Evolutionary conservation across 129 eudicot species (phyloP).

Genomic region (Tagetes erecta): DNA sequence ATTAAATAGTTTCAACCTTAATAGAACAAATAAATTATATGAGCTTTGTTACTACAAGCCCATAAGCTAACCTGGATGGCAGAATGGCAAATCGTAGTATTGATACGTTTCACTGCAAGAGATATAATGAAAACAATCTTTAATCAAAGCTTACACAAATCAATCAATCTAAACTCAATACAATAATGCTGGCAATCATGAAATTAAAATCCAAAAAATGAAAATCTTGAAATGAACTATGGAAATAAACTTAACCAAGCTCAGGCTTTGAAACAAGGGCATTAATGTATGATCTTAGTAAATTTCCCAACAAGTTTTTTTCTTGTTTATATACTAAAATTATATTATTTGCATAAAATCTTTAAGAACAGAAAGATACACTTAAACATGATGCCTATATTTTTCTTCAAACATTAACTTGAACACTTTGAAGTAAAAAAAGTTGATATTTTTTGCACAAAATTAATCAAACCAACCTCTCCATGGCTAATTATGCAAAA

Average conservation of each 20-base stretch:
- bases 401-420: neutral
- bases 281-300: neutral
- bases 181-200: neutral
- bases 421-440: neutral
- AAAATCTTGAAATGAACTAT: neutral
- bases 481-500: neutral
- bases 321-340: neutral
- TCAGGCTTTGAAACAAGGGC: neutral
- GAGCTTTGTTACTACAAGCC: slow-evolving; percentile 16
- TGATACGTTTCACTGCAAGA: slow-evolving; percentile 92
- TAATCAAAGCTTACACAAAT: neutral
- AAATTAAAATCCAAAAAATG: neutral
- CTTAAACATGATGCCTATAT: neutral
- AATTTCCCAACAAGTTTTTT: neutral
- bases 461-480: neutral
- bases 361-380: slow-evolving; percentile 5
- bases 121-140: slow-evolving; percentile 21
- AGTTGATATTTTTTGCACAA: neutral
- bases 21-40: neutral
- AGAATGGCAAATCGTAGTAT: slow-evolving; percentile 86
- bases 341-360: neutral
- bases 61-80: slow-evolving; percentile 79
- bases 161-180: neutral
- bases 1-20: neutral
- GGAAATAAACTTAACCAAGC: neutral